Conservation (phyloP, 495 filamentous ascomycete species). For the Aspergillus conjunctus region DNA sequence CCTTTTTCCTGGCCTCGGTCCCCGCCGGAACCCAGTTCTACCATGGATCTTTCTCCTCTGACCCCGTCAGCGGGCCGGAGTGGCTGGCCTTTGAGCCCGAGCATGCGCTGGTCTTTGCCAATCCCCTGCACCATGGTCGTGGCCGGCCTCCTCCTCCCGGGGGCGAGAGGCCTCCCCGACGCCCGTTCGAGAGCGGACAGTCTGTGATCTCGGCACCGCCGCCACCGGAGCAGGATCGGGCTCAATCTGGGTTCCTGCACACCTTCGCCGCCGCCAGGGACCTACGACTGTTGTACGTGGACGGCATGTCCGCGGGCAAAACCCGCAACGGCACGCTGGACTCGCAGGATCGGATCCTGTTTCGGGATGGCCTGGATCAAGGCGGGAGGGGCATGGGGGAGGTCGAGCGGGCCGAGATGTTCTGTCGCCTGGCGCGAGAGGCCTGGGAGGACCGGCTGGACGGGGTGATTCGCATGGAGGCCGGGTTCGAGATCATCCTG, state of each 20-base stretch:
- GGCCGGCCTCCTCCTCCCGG: constrained; percentile 19
- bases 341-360: constrained; percentile 56
- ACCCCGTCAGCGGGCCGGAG: constrained; percentile 53
- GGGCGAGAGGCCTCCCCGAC: constrained; percentile 3
- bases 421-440: constrained; percentile 52
- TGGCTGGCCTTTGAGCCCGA: constrained; percentile 75
- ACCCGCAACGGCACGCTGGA: constrained; percentile 59
- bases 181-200: constrained; percentile 3
- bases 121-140: constrained; percentile 17
- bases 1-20: constrained; percentile 60
- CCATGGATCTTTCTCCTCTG: constrained; percentile 52
- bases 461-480: constrained; percentile 67
- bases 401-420: constrained; percentile 42
- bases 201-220: neutral
- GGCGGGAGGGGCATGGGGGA: constrained; percentile 36
- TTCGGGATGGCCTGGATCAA: constrained; percentile 20
- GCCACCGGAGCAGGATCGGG: constrained; percentile 1
- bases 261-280: constrained; percentile 52
- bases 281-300: constrained; percentile 59
- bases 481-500: constrained; percentile 70
- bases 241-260: constrained; percentile 51
- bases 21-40: constrained; percentile 62
- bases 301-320: constrained; percentile 62
- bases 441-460: constrained; percentile 56
- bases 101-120: constrained; percentile 60